Conservation (phyloP, 768 basidiomycete species). For the Neoboletus magnificus region DNA sequence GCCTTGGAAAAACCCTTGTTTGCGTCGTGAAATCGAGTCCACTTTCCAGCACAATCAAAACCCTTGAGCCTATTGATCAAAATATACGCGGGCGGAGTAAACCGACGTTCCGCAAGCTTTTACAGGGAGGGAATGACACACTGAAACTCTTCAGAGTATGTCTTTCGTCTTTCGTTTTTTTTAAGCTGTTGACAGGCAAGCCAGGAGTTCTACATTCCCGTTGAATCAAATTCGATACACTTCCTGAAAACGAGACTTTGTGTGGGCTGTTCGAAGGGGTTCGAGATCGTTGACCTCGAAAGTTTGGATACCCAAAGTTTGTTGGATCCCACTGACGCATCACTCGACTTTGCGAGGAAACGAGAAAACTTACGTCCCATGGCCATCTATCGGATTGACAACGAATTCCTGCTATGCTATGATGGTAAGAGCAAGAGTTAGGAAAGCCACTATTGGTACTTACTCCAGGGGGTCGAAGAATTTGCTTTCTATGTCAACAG, state of each 20-base stretch:
- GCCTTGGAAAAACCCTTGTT: conserved; percentile 86
- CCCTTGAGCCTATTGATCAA: conserved; percentile 94
- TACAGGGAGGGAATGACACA: conserved; percentile 94
- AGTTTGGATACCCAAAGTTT: conserved; percentile 95
- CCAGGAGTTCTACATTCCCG: conserved; percentile 98
- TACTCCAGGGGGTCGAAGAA: conserved; percentile 47
- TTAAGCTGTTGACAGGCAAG: neutral
- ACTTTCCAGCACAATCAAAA: conserved; percentile 95
- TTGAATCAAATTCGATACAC: conserved; percentile 94
- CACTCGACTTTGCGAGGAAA: conserved; percentile 90
- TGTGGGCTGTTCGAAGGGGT: conserved; percentile 94
- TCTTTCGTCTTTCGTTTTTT: neutral
- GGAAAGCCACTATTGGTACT: conserved; percentile 1
- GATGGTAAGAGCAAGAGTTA: conserved; percentile 62
- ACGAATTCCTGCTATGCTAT: conserved; percentile 95
- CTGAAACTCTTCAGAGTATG: conserved; percentile 84
- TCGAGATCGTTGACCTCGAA: conserved; percentile 98
- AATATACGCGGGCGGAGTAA: conserved; percentile 72
- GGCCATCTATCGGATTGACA: conserved; percentile 95
- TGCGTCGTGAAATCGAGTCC: conserved; percentile 97
- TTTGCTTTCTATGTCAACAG: conserved; percentile 99
- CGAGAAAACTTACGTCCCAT: conserved; percentile 87
- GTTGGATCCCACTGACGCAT: conserved; percentile 87
- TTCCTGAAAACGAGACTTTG: conserved; percentile 97
- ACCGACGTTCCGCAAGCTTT: conserved; percentile 90